Evolutionary conservation across 257 asterid genomes (phyloP).

Genomic region (Mentha longifolia): DNA sequence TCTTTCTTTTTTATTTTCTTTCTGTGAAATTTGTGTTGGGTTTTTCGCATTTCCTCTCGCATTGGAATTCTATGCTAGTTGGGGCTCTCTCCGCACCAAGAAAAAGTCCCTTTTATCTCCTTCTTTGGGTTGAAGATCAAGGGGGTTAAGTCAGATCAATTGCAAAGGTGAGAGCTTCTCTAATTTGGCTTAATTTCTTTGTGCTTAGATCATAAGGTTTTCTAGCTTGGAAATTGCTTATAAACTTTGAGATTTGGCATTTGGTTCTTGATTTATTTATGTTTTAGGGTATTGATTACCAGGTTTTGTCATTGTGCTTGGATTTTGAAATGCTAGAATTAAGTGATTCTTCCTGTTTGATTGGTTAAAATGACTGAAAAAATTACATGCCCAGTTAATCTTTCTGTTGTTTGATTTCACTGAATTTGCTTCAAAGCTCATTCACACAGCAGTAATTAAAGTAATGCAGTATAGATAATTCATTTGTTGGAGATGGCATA

Average conservation of each 20-base stretch:
- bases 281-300: background rate
- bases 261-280: slow-evolving; percentile 12
- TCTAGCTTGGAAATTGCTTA: slow-evolving; percentile 32
- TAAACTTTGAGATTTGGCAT: slow-evolving; percentile 36
- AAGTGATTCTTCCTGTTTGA: slow-evolving; percentile 28
- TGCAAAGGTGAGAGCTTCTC: slow-evolving; percentile 47
- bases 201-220: slow-evolving; percentile 36
- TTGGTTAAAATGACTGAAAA: slow-evolving; percentile 21
- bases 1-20: slow-evolving; percentile 25
- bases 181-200: slow-evolving; percentile 13
- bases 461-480: slow-evolving; percentile 5
- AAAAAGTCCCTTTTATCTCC: slow-evolving; percentile 41
- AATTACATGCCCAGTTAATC: background rate
- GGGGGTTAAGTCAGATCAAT: slow-evolving; percentile 60
- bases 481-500: slow-evolving; percentile 17
- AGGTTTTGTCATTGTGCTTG: slow-evolving; percentile 6
- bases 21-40: slow-evolving; percentile 31
- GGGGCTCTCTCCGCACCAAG: slow-evolving; percentile 40
- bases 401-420: slow-evolving; percentile 12
- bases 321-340: slow-evolving; percentile 23
- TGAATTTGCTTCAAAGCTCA: background rate
- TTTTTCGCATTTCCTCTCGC: no score
- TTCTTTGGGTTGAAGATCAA: slow-evolving; percentile 63
- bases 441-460: background rate
- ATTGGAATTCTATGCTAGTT: slow-evolving; percentile 62